Conservation (phyloP, 306 rosid genomes). For the Lathyrus tuberosus region DNA sequence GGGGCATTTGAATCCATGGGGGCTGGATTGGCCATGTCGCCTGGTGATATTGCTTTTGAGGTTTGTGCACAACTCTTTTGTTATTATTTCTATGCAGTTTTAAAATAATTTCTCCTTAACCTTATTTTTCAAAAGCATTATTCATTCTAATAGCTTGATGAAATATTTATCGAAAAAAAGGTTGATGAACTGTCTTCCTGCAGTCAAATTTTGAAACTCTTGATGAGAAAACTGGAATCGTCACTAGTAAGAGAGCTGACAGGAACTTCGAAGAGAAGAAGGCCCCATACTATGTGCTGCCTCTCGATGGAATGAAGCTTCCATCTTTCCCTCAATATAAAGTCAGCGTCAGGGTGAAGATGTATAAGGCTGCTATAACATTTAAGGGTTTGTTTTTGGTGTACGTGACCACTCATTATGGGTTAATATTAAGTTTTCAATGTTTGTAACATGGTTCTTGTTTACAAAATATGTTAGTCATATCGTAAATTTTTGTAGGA, state of each 20-base stretch:
- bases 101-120: constrained; percentile 12
- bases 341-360: constrained; percentile 92
- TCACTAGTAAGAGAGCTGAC: constrained; percentile 88
- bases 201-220: constrained; percentile 94
- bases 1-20: constrained; percentile 99
- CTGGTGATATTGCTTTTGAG: constrained; percentile 98
- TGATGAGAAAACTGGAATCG: constrained; percentile 82
- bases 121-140: constrained; percentile 17
- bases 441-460: not conserved
- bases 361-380: constrained; percentile 38
- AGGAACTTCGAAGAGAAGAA: constrained; percentile 96
- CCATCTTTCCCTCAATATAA: constrained; percentile 89
- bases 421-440: constrained; percentile 23
- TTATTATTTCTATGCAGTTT: constrained; percentile 1
- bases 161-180: not conserved
- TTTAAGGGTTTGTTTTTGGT: constrained; percentile 33
- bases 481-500: not conserved
- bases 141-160: constrained; percentile 20
- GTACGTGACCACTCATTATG: constrained; percentile 30
- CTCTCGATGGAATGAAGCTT: constrained; percentile 85
- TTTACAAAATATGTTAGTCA: not conserved
- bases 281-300: constrained; percentile 92
- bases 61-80: constrained; percentile 42
- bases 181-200: constrained; percentile 34
- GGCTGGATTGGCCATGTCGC: constrained; percentile 97